A percentile compares a stretch with the other conserved stretches of the same genome.
phyloP scores from a whole-genome alignment of 768 basidiomycete genomes.

The Amanita pallidorosea region DNA sequence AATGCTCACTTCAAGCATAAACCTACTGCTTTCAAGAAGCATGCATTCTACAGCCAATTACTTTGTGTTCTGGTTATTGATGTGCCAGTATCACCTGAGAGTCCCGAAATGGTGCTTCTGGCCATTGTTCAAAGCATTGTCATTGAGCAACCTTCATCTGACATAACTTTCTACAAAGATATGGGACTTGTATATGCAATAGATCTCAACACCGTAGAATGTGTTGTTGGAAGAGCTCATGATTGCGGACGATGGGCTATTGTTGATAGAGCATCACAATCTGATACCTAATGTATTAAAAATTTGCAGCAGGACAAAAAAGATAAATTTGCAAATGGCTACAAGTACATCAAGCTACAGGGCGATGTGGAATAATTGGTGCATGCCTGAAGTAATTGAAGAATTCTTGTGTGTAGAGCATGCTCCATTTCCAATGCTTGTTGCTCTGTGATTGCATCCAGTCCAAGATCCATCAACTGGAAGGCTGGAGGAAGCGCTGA shows the following conservation, averaged over 20 bases:
- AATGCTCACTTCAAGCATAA: slow-evolving; percentile 8
- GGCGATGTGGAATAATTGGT: neutral
- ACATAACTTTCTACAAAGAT: no score
- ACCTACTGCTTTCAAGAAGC: neutral
- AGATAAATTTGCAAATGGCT: neutral
- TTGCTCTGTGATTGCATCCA: neutral
- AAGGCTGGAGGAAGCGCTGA: neutral
- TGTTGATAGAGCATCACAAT: slow-evolving; percentile 9
- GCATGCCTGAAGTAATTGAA: neutral
- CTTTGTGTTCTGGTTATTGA: no score
- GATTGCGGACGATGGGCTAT: slow-evolving; percentile 11
- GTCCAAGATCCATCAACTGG: neutral
- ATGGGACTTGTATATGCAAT: slow-evolving; percentile 11
- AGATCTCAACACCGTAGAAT: slow-evolving; percentile 15
- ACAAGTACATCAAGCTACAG: neutral
- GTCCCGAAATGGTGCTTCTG: no score
- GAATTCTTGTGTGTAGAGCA: neutral
- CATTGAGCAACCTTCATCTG: no score
- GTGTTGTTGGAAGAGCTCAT: slow-evolving; percentile 12
- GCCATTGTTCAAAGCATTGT: no score
- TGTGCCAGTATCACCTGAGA: no score
- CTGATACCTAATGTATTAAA: no score
- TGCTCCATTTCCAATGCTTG: neutral
- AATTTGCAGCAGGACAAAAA: neutral
- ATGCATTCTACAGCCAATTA: no score